A percentile compares a stretch with the other conserved stretches of the same genome.
Evolutionary conservation across 495 filamentous ascomycete species (phyloP).

Genomic region (Daldinia grandis): DNA sequence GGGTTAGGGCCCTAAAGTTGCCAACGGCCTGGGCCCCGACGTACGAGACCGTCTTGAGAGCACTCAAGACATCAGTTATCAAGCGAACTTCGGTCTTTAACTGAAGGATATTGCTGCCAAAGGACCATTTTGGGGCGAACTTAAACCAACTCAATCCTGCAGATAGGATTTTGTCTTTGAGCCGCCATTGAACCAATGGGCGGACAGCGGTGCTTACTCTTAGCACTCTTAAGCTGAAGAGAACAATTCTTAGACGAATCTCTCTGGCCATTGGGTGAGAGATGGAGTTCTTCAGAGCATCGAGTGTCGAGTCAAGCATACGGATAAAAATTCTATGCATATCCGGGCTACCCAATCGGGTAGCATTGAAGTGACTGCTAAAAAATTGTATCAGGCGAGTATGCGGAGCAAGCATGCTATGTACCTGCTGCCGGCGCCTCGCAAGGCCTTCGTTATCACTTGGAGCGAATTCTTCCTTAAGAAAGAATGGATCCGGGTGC

Average conservation of each 20-base stretch:
- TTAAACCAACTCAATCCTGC: constrained; percentile 90
- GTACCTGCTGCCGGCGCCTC: constrained; percentile 76
- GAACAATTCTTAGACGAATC: constrained; percentile 83
- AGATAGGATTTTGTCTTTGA: constrained; percentile 89
- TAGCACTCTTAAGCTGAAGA: constrained; percentile 82
- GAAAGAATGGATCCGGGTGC: constrained; percentile 87
- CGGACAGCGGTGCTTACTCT: constrained; percentile 71
- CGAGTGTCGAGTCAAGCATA: constrained; percentile 76
- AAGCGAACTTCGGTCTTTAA: constrained; percentile 90
- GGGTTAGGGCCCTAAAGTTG: constrained; percentile 69
- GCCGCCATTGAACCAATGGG: constrained; percentile 68
- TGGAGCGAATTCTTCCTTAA: constrained; percentile 91
- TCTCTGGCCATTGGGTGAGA: constrained; percentile 90
- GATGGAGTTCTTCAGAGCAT: constrained; percentile 71
- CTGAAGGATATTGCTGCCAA: constrained; percentile 91
- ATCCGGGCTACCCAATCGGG: constrained; percentile 78
- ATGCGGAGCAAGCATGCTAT: constrained; percentile 85
- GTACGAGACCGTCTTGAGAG: constrained; percentile 63
- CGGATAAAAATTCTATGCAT: constrained; percentile 82
- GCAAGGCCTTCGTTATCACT: constrained; percentile 80
- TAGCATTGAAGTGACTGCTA: constrained; percentile 92
- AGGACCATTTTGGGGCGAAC: constrained; percentile 86
- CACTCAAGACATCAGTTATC: constrained; percentile 75
- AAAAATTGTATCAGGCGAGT: constrained; percentile 86
- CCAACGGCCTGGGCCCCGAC: constrained; percentile 65